These are phyloP conservation scores for Blastomyces parvus DNA, from an alignment of 2,329 filamentous ascomycete genomes.

Conservation along the genomic window DNA sequence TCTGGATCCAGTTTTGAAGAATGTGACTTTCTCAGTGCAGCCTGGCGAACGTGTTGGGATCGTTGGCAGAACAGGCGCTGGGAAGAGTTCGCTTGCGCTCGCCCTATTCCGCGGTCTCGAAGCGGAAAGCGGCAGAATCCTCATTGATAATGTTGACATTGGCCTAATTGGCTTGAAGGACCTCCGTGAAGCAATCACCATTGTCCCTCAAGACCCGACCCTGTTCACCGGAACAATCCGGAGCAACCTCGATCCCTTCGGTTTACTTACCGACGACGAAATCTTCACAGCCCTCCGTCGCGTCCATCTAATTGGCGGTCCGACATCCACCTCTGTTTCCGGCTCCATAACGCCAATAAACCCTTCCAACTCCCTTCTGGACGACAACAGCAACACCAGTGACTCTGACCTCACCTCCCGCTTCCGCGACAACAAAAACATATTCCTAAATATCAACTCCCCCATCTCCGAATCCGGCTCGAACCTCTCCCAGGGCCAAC, in stretches of 20 bases:
- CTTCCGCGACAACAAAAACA: constrained; percentile 71
- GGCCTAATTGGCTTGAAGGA: constrained; percentile 85
- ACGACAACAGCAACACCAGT: constrained; percentile 14
- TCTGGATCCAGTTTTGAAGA: constrained; percentile 73
- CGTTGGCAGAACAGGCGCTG: constrained; percentile 87
- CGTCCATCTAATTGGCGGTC: constrained; percentile 65
- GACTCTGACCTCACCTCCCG: constrained; percentile 12
- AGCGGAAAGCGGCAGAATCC: constrained; percentile 77
- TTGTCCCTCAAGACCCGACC: constrained; percentile 90
- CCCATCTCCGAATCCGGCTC: constrained; percentile 80
- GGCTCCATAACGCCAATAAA: constrained; percentile 15
- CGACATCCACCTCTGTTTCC: constrained; percentile 24
- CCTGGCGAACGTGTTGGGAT: constrained; percentile 90
- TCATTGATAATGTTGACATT: constrained; percentile 88
- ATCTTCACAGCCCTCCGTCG: constrained; percentile 78
- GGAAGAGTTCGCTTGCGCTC: constrained; percentile 89
- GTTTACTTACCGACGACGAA: constrained; percentile 77
- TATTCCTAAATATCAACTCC: constrained; percentile 80
- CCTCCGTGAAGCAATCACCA: constrained; percentile 85
- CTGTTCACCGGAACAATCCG: constrained; percentile 88
- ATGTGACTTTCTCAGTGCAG: constrained; percentile 76
- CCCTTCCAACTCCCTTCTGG: neutral
- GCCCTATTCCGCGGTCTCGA: constrained; percentile 91
- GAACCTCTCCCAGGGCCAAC: constrained; percentile 91
- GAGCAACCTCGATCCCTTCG: constrained; percentile 87